phyloP scores from a whole-genome alignment of 768 basidiomycete genomes.

The Tricholoma matsutake region DNA sequence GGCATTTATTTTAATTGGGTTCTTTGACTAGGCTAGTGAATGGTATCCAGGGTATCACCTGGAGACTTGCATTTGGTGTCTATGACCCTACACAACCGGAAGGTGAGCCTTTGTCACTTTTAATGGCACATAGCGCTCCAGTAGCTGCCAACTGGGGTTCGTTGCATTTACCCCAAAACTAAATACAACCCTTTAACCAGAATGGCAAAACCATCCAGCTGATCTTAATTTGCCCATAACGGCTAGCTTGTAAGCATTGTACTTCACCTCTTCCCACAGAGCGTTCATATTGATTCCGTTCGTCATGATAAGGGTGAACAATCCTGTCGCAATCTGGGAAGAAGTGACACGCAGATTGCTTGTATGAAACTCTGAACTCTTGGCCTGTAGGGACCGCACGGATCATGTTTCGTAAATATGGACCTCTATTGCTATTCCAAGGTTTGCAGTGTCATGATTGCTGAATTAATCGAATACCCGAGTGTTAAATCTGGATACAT shows the following conservation, averaged over 20 bases:
- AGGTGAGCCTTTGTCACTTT: constrained; percentile 33
- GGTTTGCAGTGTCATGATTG: background rate
- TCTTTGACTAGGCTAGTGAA: constrained; percentile 41
- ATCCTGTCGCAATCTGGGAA: constrained; percentile 54
- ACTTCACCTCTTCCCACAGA: background rate
- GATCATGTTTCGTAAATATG: background rate
- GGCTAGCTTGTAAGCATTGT: constrained; percentile 39
- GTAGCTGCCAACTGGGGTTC: background rate
- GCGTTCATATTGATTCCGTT: background rate
- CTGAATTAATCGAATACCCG: background rate
- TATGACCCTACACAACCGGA: constrained; percentile 50
- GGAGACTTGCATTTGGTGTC: constrained; percentile 60
- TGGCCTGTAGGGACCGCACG: background rate
- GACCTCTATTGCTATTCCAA: background rate
- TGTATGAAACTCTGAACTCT: constrained; percentile 1
- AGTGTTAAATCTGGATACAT: background rate
- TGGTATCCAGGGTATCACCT: constrained; percentile 60
- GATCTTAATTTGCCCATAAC: constrained; percentile 51
- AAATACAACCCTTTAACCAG: constrained; percentile 24
- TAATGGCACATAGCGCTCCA: background rate
- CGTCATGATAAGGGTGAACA: constrained; percentile 43
- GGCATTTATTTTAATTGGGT: background rate
- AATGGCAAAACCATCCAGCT: constrained; percentile 59
- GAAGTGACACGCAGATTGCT: constrained; percentile 33
- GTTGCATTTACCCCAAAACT: background rate